phyloP scores from a whole-genome alignment of 257 asterid species.

The Scutellaria barbata region DNA sequence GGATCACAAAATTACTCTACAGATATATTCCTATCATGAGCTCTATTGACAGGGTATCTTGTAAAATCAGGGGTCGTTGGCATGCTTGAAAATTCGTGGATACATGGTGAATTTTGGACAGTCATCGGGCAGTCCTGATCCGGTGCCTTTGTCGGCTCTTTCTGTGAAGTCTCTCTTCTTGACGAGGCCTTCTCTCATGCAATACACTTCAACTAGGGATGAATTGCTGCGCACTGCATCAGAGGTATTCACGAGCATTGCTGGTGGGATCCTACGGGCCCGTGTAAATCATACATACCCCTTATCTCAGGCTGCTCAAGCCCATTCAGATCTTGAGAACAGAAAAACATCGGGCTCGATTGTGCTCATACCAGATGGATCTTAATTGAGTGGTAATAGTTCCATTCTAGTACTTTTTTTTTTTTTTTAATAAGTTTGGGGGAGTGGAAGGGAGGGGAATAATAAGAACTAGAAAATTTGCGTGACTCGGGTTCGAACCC shows the following conservation, averaged over 20 bases:
- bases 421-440: too few species aligned
- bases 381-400: constrained; percentile 1
- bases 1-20: neutral
- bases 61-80: constrained; percentile 73
- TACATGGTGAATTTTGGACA: constrained; percentile 93
- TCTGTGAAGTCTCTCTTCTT: constrained; percentile 77
- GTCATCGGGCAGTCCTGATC: constrained; percentile 84
- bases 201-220: constrained; percentile 64
- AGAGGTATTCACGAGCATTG: constrained; percentile 72
- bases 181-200: constrained; percentile 85
- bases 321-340: constrained; percentile 83
- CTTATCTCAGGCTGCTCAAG: constrained; percentile 78
- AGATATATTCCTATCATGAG: neutral
- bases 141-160: constrained; percentile 71
- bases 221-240: constrained; percentile 76
- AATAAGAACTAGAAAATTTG: too few species aligned
- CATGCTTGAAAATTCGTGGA: constrained; percentile 83
- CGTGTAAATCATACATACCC: constrained; percentile 79
- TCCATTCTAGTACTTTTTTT: neutral
- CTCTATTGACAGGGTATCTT: neutral
- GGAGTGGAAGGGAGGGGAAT: too few species aligned
- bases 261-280: constrained; percentile 63
- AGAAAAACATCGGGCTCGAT: constrained; percentile 84
- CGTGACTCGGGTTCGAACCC: too few species aligned
- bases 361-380: constrained; percentile 70